These are phyloP conservation scores for Kodamaea fungicola DNA, from an alignment of 1,139 yeast genomes.

Conservation along the genomic window DNA sequence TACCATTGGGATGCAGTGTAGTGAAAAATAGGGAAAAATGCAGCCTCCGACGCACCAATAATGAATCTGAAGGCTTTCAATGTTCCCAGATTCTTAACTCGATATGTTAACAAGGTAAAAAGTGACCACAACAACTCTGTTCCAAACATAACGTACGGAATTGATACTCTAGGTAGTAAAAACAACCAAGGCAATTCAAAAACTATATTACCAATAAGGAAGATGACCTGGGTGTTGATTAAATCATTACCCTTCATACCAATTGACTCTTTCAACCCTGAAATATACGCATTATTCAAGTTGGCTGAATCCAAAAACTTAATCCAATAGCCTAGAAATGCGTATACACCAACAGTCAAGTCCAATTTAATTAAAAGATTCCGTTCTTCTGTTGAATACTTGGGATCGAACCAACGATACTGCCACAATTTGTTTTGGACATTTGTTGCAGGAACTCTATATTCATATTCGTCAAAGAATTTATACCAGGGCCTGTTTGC, in stretches of 20 bases:
- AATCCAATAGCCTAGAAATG: slow-evolving; percentile 25
- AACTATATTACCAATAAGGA: slow-evolving; percentile 23
- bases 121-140: slow-evolving; percentile 23
- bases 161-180: slow-evolving; percentile 18
- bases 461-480: slow-evolving; percentile 47
- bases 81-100: slow-evolving; percentile 15
- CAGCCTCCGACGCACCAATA: slow-evolving; percentile 26
- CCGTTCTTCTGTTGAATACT: slow-evolving; percentile 16
- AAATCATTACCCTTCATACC: slow-evolving; percentile 28
- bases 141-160: slow-evolving; percentile 21
- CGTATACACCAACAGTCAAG: slow-evolving; percentile 20
- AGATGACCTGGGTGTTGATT: slow-evolving; percentile 25
- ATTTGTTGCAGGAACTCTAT: slow-evolving; percentile 23
- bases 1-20: slow-evolving; percentile 22
- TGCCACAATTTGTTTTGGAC: slow-evolving; percentile 13
- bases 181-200: slow-evolving; percentile 23
- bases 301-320: slow-evolving; percentile 19
- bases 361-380: slow-evolving; percentile 23
- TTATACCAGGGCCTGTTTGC: slow-evolving; percentile 3
- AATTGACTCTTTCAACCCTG: slow-evolving; percentile 23
- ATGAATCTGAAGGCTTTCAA: slow-evolving; percentile 26
- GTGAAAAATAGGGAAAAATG: slow-evolving; percentile 21
- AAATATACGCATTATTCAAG: slow-evolving; percentile 26
- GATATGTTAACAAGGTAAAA: slow-evolving; percentile 20
- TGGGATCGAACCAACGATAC: slow-evolving; percentile 16